Evolutionary conservation across 129 eudicot species (phyloP), one percentile per base, ranked within the genome.

Genomic region (Mikania micrantha): DNA sequence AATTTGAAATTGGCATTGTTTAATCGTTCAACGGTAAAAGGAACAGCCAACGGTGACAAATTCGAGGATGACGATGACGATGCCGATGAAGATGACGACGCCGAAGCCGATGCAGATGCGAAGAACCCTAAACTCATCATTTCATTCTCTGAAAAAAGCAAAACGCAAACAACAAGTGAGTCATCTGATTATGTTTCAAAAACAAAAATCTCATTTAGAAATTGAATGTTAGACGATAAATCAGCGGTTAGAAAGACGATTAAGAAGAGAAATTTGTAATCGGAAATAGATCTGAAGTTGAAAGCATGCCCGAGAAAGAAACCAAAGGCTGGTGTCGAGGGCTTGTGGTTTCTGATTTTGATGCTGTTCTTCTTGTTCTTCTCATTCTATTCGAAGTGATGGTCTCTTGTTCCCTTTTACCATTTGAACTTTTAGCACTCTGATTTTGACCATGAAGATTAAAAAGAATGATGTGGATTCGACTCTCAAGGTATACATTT

Each of bases 11-110:
- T 78, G 12, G 77, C 84, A 5, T 73, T 68, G 61, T 78, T 79
- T 24, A 81, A 79, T 74, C 88, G 78, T 45, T 88, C 91, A 52
- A 93, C 84, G 16, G 85, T 82, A 62, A 86, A 88, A 4, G 96
- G 96, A 0, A 87, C 88, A 74, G 98, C 95, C 78, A 79, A 79
- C 58, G 98, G 86, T 7, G 98, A 93, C 44, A 90, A 64, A 86
- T 80, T 90, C 4, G 97, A 90, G 4, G 62, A 56, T 1, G 61
- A 11, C 0, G 61, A 24, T 54, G 70, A 83, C 22, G 85, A 81
- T 49, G 61, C 4, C 1, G 32, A 21, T 0, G 32, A 53, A 0
- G 60, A 53, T 12, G 62, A 56, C 0, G 77, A n/a, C n/a, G 61
- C 4, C 1, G 32, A 21, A 1, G 32, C 24, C 2, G 60, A 53